Evolutionary conservation across 2,329 filamentous ascomycete species (phyloP).

Genomic region (Talaromyces sp.): DNA sequence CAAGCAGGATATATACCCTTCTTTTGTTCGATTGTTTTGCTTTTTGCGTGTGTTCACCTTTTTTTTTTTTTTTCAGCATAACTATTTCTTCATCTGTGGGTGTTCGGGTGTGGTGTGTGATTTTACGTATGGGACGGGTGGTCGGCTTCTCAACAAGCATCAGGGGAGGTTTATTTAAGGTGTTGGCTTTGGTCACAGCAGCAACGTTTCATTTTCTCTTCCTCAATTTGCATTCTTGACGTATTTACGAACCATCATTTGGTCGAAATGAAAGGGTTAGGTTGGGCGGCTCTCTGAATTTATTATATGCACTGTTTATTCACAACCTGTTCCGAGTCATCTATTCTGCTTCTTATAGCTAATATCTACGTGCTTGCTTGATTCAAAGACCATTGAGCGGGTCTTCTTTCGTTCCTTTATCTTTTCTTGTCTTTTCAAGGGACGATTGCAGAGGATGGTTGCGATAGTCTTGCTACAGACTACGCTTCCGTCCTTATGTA

Average conservation of each 20-base stretch:
- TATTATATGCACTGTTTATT: neutral
- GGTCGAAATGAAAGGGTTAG: constrained; percentile 1
- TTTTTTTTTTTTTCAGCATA: neutral
- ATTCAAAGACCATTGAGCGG: constrained; percentile 1
- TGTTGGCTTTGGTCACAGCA: neutral
- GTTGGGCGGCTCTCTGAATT: neutral
- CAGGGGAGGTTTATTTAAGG: neutral
- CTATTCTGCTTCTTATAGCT: neutral
- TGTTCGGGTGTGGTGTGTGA: constrained; percentile 10
- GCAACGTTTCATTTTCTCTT: neutral
- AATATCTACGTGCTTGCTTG: neutral
- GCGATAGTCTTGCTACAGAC: neutral
- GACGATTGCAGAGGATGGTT: neutral
- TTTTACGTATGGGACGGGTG: constrained; percentile 7
- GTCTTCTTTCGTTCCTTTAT: neutral
- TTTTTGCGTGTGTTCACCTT: neutral
- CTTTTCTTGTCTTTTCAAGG: neutral
- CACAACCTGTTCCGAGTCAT: neutral
- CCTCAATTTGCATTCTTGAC: neutral
- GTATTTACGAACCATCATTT: constrained; percentile 1
- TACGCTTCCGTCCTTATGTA: neutral
- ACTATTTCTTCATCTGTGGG: constrained; percentile 1
- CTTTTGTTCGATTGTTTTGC: neutral
- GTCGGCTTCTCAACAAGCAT: constrained; percentile 9
- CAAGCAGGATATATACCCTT: constrained; percentile 16